Evolutionary conservation across 164 flowering plant species (phyloP), one percentile per base, ranked within the genome.

Genomic region (Sedum album): DNA sequence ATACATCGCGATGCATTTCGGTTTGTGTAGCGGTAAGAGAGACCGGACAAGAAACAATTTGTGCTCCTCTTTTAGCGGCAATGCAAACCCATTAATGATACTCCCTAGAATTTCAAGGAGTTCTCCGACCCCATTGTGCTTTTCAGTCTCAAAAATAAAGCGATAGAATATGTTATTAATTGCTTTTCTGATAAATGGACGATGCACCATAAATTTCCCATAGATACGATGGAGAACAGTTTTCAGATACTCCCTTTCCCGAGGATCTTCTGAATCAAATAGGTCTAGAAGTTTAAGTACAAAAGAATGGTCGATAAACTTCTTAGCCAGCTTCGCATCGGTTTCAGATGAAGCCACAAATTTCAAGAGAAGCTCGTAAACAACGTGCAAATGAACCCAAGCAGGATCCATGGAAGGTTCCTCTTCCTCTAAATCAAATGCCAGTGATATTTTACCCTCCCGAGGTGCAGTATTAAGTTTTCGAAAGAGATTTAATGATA

Each of bases 331-430:
- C 66, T 63, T 63, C 20, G 66, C 66, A 33, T 63, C 66, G 9
- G 66, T 63, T 28, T 63, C 66, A 4, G 66, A 2, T 4, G 66
- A 63, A 1, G 39, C 41, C 26, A 63, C 66, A 63, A 63, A 63
- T 33, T 36, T 63, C 9, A 63, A 42, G 18, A 63, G 25, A 31
- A 63, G 36, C 42, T 63, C 66, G 33, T 63, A 63, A 36, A 63
- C 66, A 33, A 63, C 66, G 8, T 63, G 66, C 42, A 63, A 63
- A 36, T 63, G 66, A 63, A 42, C 11, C 66, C 66, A 63, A 18
- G 66, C 41, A 15, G 66, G 66, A 63, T 63, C 66, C 66, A 63
- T 63, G 23, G 66, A 63, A 36, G 66, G 66, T 33, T 63, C 66
- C 42, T 63, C 66, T 36, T 63, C 66, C 23, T 63, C 66, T 13